Evolutionary conservation across 83 land plant species (phyloP).

Genomic region (Thuja plicata): DNA sequence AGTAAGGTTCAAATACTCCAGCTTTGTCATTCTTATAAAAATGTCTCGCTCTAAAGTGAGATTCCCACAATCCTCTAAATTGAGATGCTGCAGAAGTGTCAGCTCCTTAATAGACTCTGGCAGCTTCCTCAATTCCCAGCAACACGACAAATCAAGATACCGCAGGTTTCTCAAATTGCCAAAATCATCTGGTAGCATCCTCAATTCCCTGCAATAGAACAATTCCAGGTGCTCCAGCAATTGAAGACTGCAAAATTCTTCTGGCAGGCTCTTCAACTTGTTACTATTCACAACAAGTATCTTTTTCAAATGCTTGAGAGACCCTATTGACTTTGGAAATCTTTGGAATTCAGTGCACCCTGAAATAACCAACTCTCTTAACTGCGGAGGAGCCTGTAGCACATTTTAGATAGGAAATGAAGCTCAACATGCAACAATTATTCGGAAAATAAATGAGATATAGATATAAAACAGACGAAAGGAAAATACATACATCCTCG

Average conservation of each 20-base stretch:
- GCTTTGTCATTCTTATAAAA: not conserved
- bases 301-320: not conserved
- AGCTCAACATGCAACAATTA: too few relatives aligned
- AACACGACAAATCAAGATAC: not conserved
- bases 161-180: not conserved
- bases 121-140: not conserved
- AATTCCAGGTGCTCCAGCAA: not conserved
- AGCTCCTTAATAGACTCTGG: not conserved
- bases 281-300: not conserved
- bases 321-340: not conserved
- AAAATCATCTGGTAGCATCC: not conserved
- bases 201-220: too few relatives aligned
- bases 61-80: not conserved
- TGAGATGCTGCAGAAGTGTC: not conserved
- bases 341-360: too few relatives aligned
- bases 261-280: not conserved
- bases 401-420: not conserved
- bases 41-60: not conserved
- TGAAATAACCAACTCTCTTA: too few relatives aligned
- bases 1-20: not conserved
- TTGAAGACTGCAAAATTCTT: not conserved
- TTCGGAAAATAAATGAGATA: too few relatives aligned
- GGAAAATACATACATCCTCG: not conserved
- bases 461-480: not conserved
- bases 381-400: not conserved